phyloP scores from a whole-genome alignment of 148 eudicot species.

The Dysphania ambrosioides region DNA sequence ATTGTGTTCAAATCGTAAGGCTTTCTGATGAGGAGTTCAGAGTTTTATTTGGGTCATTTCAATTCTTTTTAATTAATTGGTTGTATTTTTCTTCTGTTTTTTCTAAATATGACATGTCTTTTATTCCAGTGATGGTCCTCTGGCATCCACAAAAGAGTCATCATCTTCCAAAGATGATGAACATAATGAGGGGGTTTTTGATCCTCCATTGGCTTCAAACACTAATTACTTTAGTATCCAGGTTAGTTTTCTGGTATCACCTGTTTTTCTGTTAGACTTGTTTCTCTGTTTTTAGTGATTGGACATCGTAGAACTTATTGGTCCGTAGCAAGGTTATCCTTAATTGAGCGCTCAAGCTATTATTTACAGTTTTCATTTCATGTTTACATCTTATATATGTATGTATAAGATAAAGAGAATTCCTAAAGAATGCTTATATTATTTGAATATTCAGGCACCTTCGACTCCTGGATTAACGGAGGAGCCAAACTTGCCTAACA shows the following conservation, averaged over 20 bases:
- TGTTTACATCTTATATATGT: not conserved
- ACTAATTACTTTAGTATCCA: conserved; percentile 31
- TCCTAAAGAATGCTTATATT: conserved; percentile 16
- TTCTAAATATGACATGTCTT: conserved; percentile 7
- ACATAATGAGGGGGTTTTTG: conserved; percentile 34
- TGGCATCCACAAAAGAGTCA: conserved; percentile 39
- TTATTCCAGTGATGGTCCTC: conserved; percentile 51
- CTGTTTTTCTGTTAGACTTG: not conserved
- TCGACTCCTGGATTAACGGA: conserved; percentile 80
- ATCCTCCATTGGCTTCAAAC: conserved; percentile 34
- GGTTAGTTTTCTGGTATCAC: conserved; percentile 26
- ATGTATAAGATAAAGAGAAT: not conserved
- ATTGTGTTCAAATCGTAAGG: not conserved
- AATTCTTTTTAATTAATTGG: not conserved
- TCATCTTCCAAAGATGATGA: conserved; percentile 41
- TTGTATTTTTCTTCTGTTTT: not conserved
- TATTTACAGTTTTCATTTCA: not conserved
- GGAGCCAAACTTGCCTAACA: conserved; percentile 64
- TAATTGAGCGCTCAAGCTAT: not conserved
- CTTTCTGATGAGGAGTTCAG: not conserved
- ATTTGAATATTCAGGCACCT: conserved; percentile 69
- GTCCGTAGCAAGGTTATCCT: not conserved
- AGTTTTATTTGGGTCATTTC: not conserved
- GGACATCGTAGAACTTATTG: not conserved
- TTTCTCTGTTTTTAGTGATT: conserved; percentile 6